phyloP scores from a whole-genome alignment of 208 protist species.

The Trypanosoma rangeli region DNA sequence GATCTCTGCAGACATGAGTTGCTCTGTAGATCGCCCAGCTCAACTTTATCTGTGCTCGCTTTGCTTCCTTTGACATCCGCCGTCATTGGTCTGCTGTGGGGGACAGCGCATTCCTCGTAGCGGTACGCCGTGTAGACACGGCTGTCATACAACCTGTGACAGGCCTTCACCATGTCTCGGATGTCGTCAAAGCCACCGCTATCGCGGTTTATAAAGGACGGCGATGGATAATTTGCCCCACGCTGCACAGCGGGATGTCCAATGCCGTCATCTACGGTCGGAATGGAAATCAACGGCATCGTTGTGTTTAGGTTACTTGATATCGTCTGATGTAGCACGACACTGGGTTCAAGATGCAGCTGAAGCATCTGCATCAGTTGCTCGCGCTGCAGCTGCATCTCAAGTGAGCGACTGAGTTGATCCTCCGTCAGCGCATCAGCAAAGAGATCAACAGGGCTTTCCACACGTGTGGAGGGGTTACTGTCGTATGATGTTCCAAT shows the following conservation, averaged over 20 bases:
- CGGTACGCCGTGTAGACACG: background rate
- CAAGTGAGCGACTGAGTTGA: constrained; percentile 28
- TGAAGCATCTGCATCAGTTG: constrained; percentile 1
- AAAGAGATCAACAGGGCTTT: constrained; percentile 27
- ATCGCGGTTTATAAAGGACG: constrained; percentile 2
- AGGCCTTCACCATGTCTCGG: background rate
- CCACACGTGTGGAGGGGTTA: background rate
- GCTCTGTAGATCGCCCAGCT: background rate
- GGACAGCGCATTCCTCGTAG: background rate
- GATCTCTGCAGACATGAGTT: background rate
- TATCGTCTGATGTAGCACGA: background rate
- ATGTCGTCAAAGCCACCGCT: background rate
- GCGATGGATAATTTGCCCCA: constrained; percentile 3
- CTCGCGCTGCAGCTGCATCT: constrained; percentile 16
- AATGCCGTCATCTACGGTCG: background rate
- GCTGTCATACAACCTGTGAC: background rate
- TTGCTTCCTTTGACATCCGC: background rate
- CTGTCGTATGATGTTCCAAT: background rate
- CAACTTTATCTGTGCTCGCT: background rate
- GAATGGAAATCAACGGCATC: background rate
- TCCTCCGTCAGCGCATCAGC: constrained; percentile 27
- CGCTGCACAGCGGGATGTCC: constrained; percentile 2
- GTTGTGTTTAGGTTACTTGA: background rate
- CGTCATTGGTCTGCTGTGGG: background rate
- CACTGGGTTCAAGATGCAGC: background rate